These are phyloP conservation scores for Tritrichomonas musculus DNA, from an alignment of 208 protist genomes.

Conservation along the genomic window DNA sequence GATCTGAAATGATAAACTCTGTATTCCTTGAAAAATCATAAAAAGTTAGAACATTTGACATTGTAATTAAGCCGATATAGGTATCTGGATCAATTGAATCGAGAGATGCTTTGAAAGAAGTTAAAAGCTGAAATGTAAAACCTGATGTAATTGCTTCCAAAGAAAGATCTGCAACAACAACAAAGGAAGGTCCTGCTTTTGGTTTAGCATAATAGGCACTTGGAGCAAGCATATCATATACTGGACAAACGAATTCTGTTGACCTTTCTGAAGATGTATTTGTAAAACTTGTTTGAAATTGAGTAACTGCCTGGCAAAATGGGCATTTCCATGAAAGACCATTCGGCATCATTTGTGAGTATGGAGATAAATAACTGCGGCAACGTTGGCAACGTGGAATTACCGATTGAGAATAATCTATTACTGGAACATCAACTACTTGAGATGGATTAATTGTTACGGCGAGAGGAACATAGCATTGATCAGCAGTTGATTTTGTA, in stretches of 20 bases:
- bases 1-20: background rate
- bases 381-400: background rate
- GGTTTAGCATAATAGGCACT: too few relatives aligned
- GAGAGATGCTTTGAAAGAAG: background rate
- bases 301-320: background rate
- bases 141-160: background rate
- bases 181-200: background rate
- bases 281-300: too few relatives aligned
- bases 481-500: background rate
- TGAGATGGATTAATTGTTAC: background rate
- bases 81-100: background rate
- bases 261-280: too few relatives aligned
- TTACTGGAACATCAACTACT: background rate
- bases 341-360: background rate
- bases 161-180: background rate
- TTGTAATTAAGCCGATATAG: background rate
- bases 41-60: background rate
- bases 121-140: background rate
- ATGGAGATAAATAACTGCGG: background rate
- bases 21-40: background rate
- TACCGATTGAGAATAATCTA: background rate
- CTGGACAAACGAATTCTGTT: too few relatives aligned
- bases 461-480: background rate
- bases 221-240: too few relatives aligned
- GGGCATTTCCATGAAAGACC: background rate